These are phyloP conservation scores for Lachnellula arida DNA, from an alignment of 2,329 filamentous ascomycete genomes.

Conservation along the genomic window DNA sequence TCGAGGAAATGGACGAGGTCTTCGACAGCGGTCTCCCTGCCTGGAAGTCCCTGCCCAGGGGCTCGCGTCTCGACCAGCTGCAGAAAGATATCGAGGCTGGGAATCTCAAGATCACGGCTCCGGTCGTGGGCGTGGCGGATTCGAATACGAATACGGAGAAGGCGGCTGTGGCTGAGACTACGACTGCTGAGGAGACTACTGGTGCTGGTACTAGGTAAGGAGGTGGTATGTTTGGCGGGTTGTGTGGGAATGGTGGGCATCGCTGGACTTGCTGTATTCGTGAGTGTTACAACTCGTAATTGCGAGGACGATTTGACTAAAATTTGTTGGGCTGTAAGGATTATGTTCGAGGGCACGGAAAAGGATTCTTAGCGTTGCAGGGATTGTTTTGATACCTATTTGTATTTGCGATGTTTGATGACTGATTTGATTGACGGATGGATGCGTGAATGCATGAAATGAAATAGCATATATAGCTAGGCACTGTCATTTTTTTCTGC, in stretches of 20 bases:
- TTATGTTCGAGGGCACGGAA: not conserved
- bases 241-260: not conserved
- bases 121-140: conserved; percentile 17
- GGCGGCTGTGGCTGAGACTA: not conserved
- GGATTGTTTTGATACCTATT: not conserved
- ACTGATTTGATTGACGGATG: not conserved
- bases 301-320: not conserved
- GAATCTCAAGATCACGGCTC: conserved; percentile 23
- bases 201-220: not conserved
- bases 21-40: conserved; percentile 58
- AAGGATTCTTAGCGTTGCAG: not conserved
- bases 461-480: not conserved
- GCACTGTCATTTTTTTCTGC: not conserved
- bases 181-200: not conserved
- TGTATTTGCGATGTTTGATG: not conserved
- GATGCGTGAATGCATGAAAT: not conserved
- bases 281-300: not conserved
- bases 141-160: not conserved
- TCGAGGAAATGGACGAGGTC: conserved; percentile 73
- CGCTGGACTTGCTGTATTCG: not conserved
- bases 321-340: not conserved
- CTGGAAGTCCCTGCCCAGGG: conserved; percentile 46
- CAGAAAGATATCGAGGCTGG: conserved; percentile 43
- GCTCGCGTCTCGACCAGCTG: conserved; percentile 43
- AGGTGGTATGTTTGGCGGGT: not conserved